Percentiles rank a stretch among this genome's conserved stretches.
These are phyloP conservation scores for Tricholomella constricta DNA, from an alignment of 768 basidiomycete genomes.

Conservation along the genomic window DNA sequence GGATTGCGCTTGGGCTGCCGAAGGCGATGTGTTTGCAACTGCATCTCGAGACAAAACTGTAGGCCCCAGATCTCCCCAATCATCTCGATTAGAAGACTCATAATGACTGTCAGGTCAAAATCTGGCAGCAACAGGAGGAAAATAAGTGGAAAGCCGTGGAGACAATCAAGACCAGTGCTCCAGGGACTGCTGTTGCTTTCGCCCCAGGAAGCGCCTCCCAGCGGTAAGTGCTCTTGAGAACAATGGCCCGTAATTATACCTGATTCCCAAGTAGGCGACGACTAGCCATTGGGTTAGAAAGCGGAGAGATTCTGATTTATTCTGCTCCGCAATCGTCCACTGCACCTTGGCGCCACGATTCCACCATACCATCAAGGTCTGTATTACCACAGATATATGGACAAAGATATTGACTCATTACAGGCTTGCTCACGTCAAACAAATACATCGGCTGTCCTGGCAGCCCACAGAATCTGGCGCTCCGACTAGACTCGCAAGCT, in stretches of 20 bases:
- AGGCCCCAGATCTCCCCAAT: constrained; percentile 18
- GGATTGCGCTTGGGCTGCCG: constrained; percentile 88
- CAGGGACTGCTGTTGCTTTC: constrained; percentile 82
- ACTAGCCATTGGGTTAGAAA: constrained; percentile 85
- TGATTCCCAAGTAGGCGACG: constrained; percentile 39
- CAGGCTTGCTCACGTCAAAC: constrained; percentile 75
- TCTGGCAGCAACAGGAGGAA: constrained; percentile 60
- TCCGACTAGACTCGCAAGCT: constrained; percentile 70
- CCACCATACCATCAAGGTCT: constrained; percentile 55
- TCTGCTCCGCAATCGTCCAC: constrained; percentile 32
- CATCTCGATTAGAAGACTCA: not conserved
- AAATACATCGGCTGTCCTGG: constrained; percentile 85
- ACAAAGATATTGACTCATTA: constrained; percentile 5
- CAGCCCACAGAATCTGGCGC: constrained; percentile 43
- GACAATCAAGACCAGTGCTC: constrained; percentile 71
- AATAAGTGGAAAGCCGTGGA: constrained; percentile 56
- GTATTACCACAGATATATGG: too few species aligned
- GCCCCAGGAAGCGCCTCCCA: constrained; percentile 29
- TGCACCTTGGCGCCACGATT: constrained; percentile 47
- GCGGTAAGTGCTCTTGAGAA: constrained; percentile 37
- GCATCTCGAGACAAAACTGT: constrained; percentile 96
- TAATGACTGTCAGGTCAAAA: constrained; percentile 61
- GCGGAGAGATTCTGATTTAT: constrained; percentile 72
- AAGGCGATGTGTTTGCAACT: constrained; percentile 84
- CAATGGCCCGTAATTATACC: not conserved